These are phyloP conservation scores for Carallia pectinifolia DNA, from an alignment of 345 rosid species.

Conservation along the genomic window DNA sequence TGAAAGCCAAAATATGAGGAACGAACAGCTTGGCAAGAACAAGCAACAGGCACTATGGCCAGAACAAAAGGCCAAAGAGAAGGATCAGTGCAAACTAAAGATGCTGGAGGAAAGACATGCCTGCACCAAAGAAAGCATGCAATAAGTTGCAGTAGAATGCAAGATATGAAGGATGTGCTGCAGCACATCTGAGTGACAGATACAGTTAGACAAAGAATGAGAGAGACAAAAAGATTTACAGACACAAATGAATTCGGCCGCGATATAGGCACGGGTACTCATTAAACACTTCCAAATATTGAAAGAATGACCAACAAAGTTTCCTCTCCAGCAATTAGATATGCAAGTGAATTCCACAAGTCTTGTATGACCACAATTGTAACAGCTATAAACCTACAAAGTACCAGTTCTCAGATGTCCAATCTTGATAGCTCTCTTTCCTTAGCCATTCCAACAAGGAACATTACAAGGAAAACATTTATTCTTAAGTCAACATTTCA, in stretches of 20 bases:
- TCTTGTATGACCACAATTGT: neutral
- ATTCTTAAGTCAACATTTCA: no score
- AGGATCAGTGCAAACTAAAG: neutral
- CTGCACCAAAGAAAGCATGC: neutral
- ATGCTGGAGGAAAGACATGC: neutral
- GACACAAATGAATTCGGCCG: no score
- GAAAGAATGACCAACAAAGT: neutral
- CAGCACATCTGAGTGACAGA: neutral
- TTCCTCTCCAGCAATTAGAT: neutral
- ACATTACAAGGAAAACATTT: no score
- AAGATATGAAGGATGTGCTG: neutral
- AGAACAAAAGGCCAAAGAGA: neutral
- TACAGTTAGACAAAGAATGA: neutral
- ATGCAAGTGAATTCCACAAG: neutral
- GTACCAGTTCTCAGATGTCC: no score
- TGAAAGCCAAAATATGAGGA: neutral
- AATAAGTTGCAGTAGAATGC: neutral
- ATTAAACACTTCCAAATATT: neutral
- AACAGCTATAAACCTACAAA: neutral
- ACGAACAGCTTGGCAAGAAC: no score
- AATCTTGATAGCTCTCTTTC: no score
- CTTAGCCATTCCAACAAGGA: no score
- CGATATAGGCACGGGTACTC: neutral
- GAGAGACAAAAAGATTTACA: neutral
- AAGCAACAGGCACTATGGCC: neutral